phyloP scores from a whole-genome alignment of 768 basidiomycete species.

The Strobilomyces dryophilus region DNA sequence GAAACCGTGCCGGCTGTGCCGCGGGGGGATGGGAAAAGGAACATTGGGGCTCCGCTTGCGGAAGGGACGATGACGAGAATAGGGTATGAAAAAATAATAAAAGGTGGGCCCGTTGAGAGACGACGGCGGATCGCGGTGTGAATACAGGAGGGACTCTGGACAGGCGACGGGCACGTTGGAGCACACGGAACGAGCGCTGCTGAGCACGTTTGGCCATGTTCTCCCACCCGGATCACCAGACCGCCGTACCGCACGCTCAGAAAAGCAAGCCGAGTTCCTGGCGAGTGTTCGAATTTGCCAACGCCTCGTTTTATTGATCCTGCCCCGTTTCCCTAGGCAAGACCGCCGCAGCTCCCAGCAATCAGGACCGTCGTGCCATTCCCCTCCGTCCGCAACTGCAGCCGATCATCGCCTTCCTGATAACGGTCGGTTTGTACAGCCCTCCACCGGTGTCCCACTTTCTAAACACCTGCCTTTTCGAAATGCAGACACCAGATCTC shows the following conservation, averaged over 20 bases:
- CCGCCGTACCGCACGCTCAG: slow-evolving; percentile 25
- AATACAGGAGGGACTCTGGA: slow-evolving; percentile 3
- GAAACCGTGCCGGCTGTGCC: slow-evolving; percentile 27
- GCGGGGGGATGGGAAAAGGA: slow-evolving; percentile 19
- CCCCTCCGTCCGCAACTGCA: slow-evolving; percentile 22
- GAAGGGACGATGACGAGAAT: slow-evolving; percentile 11
- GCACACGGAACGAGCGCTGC: slow-evolving; percentile 13
- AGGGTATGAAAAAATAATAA: slow-evolving; percentile 12
- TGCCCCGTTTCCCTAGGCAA: slow-evolving; percentile 25
- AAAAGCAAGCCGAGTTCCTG: slow-evolving; percentile 24
- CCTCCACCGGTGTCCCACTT: slow-evolving; percentile 20
- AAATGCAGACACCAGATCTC: slow-evolving; percentile 31
- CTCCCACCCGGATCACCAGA: slow-evolving; percentile 31
- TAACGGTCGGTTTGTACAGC: slow-evolving; percentile 26
- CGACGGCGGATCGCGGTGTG: slow-evolving; percentile 15
- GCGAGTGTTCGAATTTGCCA: slow-evolving; percentile 22
- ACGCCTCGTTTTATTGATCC: slow-evolving; percentile 15
- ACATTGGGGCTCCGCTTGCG: slow-evolving; percentile 27
- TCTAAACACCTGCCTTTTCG: slow-evolving; percentile 28
- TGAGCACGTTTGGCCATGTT: slow-evolving; percentile 23
- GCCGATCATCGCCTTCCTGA: slow-evolving; percentile 33
- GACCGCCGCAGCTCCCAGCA: slow-evolving; percentile 22
- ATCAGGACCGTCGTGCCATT: slow-evolving; percentile 16
- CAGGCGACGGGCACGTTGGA: slow-evolving; percentile 6
- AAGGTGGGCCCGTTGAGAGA: not conserved